Evolutionary conservation across 768 basidiomycete genomes (phyloP).

Genomic region (Tylopilus sp.): DNA sequence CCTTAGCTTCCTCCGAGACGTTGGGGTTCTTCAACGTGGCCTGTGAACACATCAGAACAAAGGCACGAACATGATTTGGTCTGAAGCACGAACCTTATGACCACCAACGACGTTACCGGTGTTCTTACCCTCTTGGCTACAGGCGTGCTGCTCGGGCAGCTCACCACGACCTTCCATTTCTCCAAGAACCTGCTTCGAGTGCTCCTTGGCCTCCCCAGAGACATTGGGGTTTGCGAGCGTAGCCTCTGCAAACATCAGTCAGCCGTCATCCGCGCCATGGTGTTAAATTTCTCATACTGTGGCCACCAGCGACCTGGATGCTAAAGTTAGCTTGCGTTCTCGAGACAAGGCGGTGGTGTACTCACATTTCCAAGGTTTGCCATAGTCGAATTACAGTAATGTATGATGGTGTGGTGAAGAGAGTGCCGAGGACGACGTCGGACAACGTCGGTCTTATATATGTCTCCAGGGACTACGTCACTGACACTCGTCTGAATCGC

Average conservation of each 20-base stretch:
- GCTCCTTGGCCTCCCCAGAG: constrained; percentile 20
- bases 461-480: constrained; percentile 14
- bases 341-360: background rate
- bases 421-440: background rate
- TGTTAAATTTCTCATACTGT: background rate
- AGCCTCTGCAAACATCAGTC: constrained; percentile 17
- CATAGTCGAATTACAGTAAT: constrained; percentile 6
- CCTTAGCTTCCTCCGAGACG: constrained; percentile 25
- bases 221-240: constrained; percentile 23
- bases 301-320: constrained; percentile 9
- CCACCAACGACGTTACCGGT: constrained; percentile 18
- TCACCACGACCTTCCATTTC: constrained; percentile 16
- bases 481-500: background rate
- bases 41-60: constrained; percentile 2
- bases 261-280: background rate
- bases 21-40: constrained; percentile 24
- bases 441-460: background rate
- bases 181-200: constrained; percentile 24
- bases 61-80: no score
- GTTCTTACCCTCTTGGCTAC: constrained; percentile 9
- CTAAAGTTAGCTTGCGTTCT: background rate
- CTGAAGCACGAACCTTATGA: constrained; percentile 13
- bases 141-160: constrained; percentile 13
- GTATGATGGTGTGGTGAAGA: background rate
- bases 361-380: constrained; percentile 18